phyloP scores from a whole-genome alignment of 2,329 filamentous ascomycete genomes.

The Plenodomus lindquistii region DNA sequence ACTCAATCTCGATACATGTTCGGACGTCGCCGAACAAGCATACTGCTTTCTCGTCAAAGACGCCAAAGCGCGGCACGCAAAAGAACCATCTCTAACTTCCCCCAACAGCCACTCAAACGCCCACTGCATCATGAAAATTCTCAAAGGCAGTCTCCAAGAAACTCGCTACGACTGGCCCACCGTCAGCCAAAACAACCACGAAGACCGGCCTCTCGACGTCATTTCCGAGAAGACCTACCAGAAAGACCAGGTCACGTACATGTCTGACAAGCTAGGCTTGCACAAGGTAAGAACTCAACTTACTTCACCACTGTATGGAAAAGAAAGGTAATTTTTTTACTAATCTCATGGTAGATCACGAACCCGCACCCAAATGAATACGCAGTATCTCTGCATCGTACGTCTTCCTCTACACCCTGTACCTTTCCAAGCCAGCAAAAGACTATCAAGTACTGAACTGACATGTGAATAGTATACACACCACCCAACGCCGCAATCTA shows the following conservation, averaged over 20 bases:
- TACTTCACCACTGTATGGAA: no score
- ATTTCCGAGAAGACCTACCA: conserved; percentile 70
- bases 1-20: conserved; percentile 4
- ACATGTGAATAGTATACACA: conserved; percentile 65
- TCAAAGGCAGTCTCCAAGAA: conserved; percentile 78
- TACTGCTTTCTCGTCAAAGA: neutral
- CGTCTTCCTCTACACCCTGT: conserved; percentile 29
- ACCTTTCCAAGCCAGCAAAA: no score
- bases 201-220: conserved; percentile 60
- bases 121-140: conserved; percentile 89
- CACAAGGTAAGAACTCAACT: no score
- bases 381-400: conserved; percentile 81
- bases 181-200: conserved; percentile 50
- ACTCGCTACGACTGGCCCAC: conserved; percentile 77
- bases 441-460: conserved; percentile 1
- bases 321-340: no score
- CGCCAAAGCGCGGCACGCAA: neutral
- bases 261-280: conserved; percentile 84
- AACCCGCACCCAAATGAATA: conserved; percentile 73
- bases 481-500: conserved; percentile 84
- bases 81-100: conserved; percentile 1
- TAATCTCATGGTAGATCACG: no score
- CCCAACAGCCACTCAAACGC: conserved; percentile 62
- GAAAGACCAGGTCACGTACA: conserved; percentile 80
- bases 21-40: neutral